Percentiles rank a stretch among this genome's conserved stretches.
Conservation (phyloP, 176 grass and related monocot species). For the Elymus sibiricus region DNA sequence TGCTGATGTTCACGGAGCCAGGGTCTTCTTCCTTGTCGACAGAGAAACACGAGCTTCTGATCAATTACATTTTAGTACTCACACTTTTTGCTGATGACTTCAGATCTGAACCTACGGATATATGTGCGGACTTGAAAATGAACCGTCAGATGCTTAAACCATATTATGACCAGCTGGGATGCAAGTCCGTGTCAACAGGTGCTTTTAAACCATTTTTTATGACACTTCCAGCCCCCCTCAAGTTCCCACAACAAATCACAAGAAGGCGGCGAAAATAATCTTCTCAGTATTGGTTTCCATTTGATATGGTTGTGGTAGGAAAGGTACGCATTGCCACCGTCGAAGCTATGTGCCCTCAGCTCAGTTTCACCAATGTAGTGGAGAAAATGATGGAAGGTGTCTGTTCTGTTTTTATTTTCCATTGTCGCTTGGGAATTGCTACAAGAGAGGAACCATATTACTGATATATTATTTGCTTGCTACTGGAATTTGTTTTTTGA, state of each 20-base stretch:
- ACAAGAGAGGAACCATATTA: neutral
- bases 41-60: conserved; percentile 77
- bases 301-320: neutral
- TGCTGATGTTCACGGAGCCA: conserved; percentile 51
- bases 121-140: conserved; percentile 84
- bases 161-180: conserved; percentile 82
- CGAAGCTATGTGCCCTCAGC: neutral
- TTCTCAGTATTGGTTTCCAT: neutral
- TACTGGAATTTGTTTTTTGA: neutral
- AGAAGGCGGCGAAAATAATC: conserved; percentile 13
- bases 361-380: neutral
- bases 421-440: neutral
- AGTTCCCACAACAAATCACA: conserved; percentile 39
- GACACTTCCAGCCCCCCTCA: conserved; percentile 65
- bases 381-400: neutral
- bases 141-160: conserved; percentile 46
- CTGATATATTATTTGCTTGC: neutral
- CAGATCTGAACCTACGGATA: conserved; percentile 48
- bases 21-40: conserved; percentile 45
- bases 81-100: conserved; percentile 84
- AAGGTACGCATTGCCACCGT: neutral
- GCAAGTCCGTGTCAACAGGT: conserved; percentile 27
- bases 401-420: neutral
- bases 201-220: conserved; percentile 10
- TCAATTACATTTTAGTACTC: conserved; percentile 85